Percentiles rank a stretch among this genome's conserved stretches.
These are phyloP conservation scores for Ballota nigra DNA, from an alignment of 257 asterid genomes.

Conservation along the genomic window DNA sequence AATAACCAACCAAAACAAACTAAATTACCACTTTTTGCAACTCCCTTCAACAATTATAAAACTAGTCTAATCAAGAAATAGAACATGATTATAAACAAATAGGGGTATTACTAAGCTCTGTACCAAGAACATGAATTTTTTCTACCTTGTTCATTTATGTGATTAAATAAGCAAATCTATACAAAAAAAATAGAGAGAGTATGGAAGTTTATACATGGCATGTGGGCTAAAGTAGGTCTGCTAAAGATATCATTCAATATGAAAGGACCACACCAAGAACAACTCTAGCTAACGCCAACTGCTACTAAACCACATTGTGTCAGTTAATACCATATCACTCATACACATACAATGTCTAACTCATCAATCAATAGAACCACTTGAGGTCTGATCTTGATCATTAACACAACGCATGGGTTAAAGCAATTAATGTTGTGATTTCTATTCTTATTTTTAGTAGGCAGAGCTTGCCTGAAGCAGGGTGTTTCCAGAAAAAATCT, in stretches of 20 bases:
- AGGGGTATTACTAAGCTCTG: constrained; percentile 3
- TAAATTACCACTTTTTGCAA: neutral
- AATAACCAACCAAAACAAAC: neutral
- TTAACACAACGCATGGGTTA: no score
- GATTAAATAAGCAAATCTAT: no score
- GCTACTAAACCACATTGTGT: constrained; percentile 31
- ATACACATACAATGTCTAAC: no score
- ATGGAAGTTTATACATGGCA: constrained; percentile 17
- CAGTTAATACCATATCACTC: constrained; percentile 32
- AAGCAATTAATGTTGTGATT: no score
- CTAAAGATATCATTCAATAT: constrained; percentile 32
- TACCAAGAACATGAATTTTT: no score
- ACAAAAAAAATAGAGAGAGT: no score
- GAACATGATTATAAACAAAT: constrained; percentile 12
- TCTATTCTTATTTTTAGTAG: neutral
- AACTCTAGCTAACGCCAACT: constrained; percentile 24
- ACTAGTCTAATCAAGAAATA: neutral
- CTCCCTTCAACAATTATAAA: neutral
- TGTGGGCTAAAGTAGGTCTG: constrained; percentile 48
- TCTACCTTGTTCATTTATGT: no score
- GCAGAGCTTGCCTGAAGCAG: no score
- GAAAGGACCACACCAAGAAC: constrained; percentile 45
- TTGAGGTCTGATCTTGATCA: no score
- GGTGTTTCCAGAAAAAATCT: no score
- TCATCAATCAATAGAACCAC: no score